Evolutionary conservation across 495 filamentous ascomycete species (phyloP), one percentile per base, ranked within the genome.

Genomic region (Penicillium daleae): DNA sequence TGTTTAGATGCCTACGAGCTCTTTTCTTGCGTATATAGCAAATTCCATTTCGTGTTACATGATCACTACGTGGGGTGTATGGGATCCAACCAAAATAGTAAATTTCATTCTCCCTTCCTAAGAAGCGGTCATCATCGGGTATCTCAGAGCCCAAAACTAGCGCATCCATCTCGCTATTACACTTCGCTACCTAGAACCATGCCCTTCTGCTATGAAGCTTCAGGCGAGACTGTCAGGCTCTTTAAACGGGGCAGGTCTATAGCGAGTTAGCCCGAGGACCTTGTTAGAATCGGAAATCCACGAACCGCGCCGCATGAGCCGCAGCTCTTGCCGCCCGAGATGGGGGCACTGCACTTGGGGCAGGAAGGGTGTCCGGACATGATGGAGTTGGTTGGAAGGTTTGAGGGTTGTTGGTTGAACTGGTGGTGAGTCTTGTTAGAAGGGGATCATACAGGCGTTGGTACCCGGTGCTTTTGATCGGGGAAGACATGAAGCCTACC

Each of bases 261-360:
- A 21, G 10, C 24, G 2, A 6, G 55, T 71, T 26, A 72, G 64
- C 24, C 17, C 29, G 19, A 49, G 31, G n/a, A 53, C 19, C 48
- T 57, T 57, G 39, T 5, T 33, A 50, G 56, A 58, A 57, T 57
- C 63, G 49, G 17, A 56, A 48, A 17, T 31, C 22, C 51, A 71
- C 76, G 54, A 57, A 79, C 76, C 51, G 70, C 70, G 50, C 76
- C 76, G 55, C 76, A 79, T 13, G 75, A 73, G 24, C 65, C 61
- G 63, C 76, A 79, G 63, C 37, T 77, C 75, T 79, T 79, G 32
- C 60, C 57, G 33, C 71, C 68, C 12, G 35, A 13, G 46, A 72
- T 63, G 40, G 66, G 24, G 40, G 71, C 64, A 63, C 71, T 66
- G 63, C 76, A 79, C 62, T 72, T 77, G 60, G 76, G 76, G 70